Percentiles rank a stretch among this genome's conserved stretches.
Conservation (phyloP, 148 eudicot genomes). For the Spergularia marina region DNA sequence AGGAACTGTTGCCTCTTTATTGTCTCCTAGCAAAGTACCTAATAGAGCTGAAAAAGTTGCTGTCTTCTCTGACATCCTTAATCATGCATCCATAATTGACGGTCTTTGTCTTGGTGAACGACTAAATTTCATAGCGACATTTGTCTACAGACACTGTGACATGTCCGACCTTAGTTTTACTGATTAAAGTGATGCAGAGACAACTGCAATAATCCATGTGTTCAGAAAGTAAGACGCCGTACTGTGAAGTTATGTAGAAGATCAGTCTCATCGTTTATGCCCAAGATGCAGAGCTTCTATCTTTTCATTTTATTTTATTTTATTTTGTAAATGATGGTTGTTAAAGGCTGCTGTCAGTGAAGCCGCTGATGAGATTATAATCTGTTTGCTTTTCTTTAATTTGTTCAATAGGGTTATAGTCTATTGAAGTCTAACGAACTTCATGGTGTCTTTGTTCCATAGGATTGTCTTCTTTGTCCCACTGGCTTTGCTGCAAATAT, state of each 20-base stretch:
- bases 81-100: slow-evolving; percentile 97
- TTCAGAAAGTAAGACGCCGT: too few species aligned
- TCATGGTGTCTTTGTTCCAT: slow-evolving; percentile 36
- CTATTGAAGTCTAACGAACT: neutral
- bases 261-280: too few species aligned
- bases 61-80: slow-evolving; percentile 90
- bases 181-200: too few species aligned
- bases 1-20: slow-evolving; percentile 74
- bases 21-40: slow-evolving; percentile 47
- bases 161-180: slow-evolving; percentile 69
- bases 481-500: slow-evolving; percentile 97
- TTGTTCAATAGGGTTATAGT: too few species aligned
- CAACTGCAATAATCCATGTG: too few species aligned
- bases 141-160: slow-evolving; percentile 87
- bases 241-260: too few species aligned
- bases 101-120: slow-evolving; percentile 94
- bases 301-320: too few species aligned
- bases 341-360: neutral
- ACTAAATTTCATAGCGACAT: slow-evolving; percentile 52
- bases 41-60: slow-evolving; percentile 57
- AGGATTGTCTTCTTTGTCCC: slow-evolving; percentile 99
- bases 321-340: neutral
- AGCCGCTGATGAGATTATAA: too few species aligned
- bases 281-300: too few species aligned
- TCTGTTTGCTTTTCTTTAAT: too few species aligned